These are phyloP conservation scores for Hypoxylon sp. DNA, from an alignment of 2,329 filamentous ascomycete species.

Conservation along the genomic window DNA sequence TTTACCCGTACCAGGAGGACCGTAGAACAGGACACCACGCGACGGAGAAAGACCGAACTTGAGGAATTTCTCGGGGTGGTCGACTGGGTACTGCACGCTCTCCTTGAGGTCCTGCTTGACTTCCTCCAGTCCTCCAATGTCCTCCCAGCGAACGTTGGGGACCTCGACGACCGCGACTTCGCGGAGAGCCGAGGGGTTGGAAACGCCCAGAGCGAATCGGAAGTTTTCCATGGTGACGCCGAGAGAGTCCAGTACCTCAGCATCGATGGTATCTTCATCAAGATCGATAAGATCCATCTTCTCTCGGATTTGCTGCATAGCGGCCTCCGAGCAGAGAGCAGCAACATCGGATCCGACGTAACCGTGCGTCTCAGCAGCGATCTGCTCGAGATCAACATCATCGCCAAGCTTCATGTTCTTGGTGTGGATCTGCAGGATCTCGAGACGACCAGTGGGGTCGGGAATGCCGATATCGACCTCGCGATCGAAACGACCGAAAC, in stretches of 20 bases:
- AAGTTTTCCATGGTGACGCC: constrained; percentile 99
- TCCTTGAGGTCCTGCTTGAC: constrained; percentile 99
- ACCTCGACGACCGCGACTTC: constrained; percentile 99
- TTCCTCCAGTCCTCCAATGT: constrained; percentile 96
- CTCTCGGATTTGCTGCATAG: constrained; percentile 99
- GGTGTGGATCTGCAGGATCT: constrained; percentile 99
- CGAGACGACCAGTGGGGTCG: constrained; percentile 95
- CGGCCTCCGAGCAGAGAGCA: constrained; percentile 97
- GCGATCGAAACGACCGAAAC: constrained; percentile 98
- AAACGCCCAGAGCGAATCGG: constrained; percentile 96
- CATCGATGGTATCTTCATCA: constrained; percentile 98
- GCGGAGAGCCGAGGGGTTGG: constrained; percentile 97
- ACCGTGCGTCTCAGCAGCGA: constrained; percentile 97
- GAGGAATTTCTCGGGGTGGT: constrained; percentile 99
- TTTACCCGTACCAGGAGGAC: constrained; percentile 99
- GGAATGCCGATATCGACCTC: constrained; percentile 99
- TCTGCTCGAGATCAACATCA: constrained; percentile 95
- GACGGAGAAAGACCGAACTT: constrained; percentile 99
- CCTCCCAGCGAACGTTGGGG: constrained; percentile 99
- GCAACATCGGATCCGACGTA: constrained; percentile 99
- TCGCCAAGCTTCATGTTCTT: constrained; percentile 99
- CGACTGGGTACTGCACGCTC: constrained; percentile 97
- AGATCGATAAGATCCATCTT: constrained; percentile 99
- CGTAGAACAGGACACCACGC: constrained; percentile 98
- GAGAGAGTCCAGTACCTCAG: constrained; percentile 96